Evolutionary conservation across 2,329 filamentous ascomycete genomes (phyloP), one percentile per base, ranked within the genome.

Genomic region (Nothophoma quercina): DNA sequence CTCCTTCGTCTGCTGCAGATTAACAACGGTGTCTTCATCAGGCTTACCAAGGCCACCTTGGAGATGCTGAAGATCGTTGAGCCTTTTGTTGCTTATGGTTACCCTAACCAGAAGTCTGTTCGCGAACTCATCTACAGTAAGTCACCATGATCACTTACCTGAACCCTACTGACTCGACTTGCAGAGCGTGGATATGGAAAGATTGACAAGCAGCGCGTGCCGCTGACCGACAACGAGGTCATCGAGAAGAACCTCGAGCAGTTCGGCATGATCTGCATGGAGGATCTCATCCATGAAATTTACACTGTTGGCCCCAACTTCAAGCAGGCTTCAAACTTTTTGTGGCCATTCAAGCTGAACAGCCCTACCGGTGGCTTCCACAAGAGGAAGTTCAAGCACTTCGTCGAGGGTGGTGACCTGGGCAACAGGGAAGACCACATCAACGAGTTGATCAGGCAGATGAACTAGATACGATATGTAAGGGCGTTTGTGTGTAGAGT

Each of bases 111-210:
- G 65, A 99, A 99, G 90, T 91, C 88, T 77, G 88, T 99, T 80
- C 96, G 96, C 81, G 95, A 99, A 85, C 92, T 99, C 77, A 82
- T 99, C 85, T 99, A 99, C 88, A 99, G 98, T 91, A 93, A 92
- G 75, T 22, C 16, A 6, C 95, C 81, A 90, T 90, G 77, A 95
- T 39, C 30, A 19, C 19, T n/a, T 15, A 26, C 29, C 22, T 51
- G 28, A 34, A 8, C 55, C 26, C 41, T 25, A 33, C 54, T 62
- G 32, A 60, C 52, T n/a, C 23, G 5, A n/a, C n/a, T 44, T 46
- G 40, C 46, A 73, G 69, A 75, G 68, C 93, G 95, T 72, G 95
- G 95, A 75, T 98, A 99, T 81, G 95, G 93, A 78, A 99, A 98
- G 88, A 83, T 97, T 80, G 87, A 97, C 85, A 96, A 96, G 89